Conservation (phyloP, 2,329 filamentous ascomycete genomes). For the Aspergillus pseudoviridinutans region DNA sequence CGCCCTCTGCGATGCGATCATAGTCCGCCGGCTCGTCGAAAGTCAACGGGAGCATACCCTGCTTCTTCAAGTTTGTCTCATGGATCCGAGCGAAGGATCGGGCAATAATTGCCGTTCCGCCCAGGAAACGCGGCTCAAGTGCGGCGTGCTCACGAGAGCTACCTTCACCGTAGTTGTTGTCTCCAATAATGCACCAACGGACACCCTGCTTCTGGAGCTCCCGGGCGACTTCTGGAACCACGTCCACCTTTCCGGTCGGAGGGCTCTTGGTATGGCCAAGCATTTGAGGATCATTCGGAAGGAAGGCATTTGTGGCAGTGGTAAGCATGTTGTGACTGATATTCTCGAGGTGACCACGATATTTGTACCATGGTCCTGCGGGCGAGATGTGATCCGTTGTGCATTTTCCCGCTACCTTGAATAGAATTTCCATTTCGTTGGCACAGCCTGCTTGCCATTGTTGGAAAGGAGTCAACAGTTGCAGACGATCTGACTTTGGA, state of each 20-base stretch:
- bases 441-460: slow-evolving; percentile 90
- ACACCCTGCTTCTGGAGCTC: slow-evolving; percentile 98
- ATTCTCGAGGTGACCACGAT: slow-evolving; percentile 98
- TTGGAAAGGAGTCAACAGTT: slow-evolving; percentile 80
- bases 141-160: slow-evolving; percentile 97
- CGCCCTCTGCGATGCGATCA: slow-evolving; percentile 93
- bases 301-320: slow-evolving; percentile 93
- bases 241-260: slow-evolving; percentile 76
- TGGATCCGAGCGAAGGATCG: slow-evolving; percentile 97
- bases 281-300: too few species aligned
- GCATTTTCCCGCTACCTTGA: slow-evolving; percentile 95
- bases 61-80: slow-evolving; percentile 99
- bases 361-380: slow-evolving; percentile 96
- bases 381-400: slow-evolving; percentile 97
- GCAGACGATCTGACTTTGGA: slow-evolving; percentile 87
- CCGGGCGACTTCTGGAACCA: slow-evolving; percentile 88
- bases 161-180: slow-evolving; percentile 99
- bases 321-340: slow-evolving; percentile 99
- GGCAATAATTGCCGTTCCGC: slow-evolving; percentile 94
- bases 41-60: slow-evolving; percentile 98
- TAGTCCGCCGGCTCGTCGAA: slow-evolving; percentile 95
- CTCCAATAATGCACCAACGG: slow-evolving; percentile 95
- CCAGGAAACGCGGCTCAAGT: slow-evolving; percentile 94
- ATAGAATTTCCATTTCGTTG: slow-evolving; percentile 78
- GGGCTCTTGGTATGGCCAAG: slow-evolving; percentile 91